These are phyloP conservation scores for Trichoderma asperellum DNA, from an alignment of 2,329 filamentous ascomycete genomes.

Conservation along the genomic window DNA sequence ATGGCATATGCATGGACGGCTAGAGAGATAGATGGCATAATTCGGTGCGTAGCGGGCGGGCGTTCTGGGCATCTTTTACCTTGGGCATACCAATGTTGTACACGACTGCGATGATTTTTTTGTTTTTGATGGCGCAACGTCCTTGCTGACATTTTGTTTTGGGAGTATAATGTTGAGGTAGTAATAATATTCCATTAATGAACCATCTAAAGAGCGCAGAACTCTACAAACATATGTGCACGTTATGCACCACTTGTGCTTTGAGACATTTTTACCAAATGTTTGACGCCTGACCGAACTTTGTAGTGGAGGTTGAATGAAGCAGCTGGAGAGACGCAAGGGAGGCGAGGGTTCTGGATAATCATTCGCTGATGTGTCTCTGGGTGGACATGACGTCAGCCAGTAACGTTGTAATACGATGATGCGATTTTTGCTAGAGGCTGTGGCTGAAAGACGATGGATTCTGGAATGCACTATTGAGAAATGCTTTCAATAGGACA, in stretches of 20 bases:
- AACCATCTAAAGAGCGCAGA: conserved; percentile 1
- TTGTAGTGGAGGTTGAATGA: neutral
- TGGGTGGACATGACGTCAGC: conserved; percentile 9
- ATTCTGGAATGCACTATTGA: neutral
- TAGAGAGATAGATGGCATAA: conserved; percentile 17
- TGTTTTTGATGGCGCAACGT: neutral
- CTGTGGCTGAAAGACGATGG: conserved; percentile 1
- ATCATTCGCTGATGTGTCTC: conserved; percentile 13
- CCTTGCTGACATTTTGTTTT: neutral
- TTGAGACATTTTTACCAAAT: neutral
- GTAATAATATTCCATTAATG: conserved; percentile 11
- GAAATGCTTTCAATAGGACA: neutral
- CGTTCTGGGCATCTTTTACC: conserved; percentile 9
- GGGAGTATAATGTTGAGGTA: neutral
- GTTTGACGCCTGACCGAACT: conserved; percentile 2
- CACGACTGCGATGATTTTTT: neutral
- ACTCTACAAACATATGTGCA: conserved; percentile 4
- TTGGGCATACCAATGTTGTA: conserved; percentile 1
- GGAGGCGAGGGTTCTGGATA: neutral
- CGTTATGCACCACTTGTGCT: neutral
- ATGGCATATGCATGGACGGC: conserved; percentile 2
- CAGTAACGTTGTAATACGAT: conserved; percentile 1
- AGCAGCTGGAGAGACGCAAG: neutral
- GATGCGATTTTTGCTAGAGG: conserved; percentile 12
- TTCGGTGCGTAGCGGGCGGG: conserved; percentile 16